Conservation (phyloP, 495 filamentous ascomycete genomes). For the Rhizodiscina lignyota region DNA sequence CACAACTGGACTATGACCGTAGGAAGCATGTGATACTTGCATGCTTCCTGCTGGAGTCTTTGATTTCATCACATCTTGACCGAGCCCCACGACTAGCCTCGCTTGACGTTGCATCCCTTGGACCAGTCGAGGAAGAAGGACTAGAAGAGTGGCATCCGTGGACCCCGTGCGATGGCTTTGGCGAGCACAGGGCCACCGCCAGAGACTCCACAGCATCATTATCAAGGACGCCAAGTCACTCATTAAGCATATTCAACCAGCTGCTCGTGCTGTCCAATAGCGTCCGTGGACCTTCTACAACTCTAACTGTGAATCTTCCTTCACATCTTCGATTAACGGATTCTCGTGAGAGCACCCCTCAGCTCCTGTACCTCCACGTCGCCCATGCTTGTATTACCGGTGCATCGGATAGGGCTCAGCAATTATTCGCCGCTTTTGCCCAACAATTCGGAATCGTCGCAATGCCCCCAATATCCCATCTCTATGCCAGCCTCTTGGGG, state of each 20-base stretch:
- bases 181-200: slow-evolving; percentile 23
- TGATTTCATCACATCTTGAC: slow-evolving; percentile 39
- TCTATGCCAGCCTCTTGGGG: no score
- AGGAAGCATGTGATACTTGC: slow-evolving; percentile 38
- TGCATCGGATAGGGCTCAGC: no score
- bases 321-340: no score
- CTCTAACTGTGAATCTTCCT: no score
- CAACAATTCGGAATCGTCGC: no score
- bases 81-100: slow-evolving; percentile 35
- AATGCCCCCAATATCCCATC: no score
- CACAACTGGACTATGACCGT: slow-evolving; percentile 18
- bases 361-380: no score
- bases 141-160: slow-evolving; percentile 61
- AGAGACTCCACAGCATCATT: slow-evolving; percentile 11
- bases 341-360: no score
- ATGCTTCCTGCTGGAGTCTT: slow-evolving; percentile 49
- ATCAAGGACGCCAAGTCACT: slow-evolving; percentile 34
- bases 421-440: no score
- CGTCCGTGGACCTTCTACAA: no score
- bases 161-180: slow-evolving; percentile 30
- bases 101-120: slow-evolving; percentile 28
- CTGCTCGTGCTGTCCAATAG: no score
- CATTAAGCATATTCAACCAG: slow-evolving; percentile 46
- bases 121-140: slow-evolving; percentile 41
- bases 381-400: no score